These are phyloP conservation scores for Thalassiosira mediterranea DNA, from an alignment of 352 stramenopile species.

Conservation along the genomic window DNA sequence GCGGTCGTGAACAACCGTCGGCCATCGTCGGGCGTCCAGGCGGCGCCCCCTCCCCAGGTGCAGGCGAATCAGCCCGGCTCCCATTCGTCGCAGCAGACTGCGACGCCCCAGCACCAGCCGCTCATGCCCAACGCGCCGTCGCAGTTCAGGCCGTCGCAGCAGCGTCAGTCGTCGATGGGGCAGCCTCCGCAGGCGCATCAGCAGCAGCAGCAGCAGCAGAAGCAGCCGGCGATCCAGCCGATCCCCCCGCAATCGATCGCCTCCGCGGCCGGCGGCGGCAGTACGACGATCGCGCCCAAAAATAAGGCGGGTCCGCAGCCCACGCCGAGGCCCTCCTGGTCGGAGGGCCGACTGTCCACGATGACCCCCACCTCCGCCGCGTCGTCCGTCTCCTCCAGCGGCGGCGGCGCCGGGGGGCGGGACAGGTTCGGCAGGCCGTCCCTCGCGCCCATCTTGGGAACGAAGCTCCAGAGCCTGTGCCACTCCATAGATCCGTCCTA, in stretches of 20 bases:
- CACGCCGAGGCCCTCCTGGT: conserved; percentile 31
- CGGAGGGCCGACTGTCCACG: conserved; percentile 34
- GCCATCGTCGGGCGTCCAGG: background rate
- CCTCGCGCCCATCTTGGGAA: conserved; percentile 41
- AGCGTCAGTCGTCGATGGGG: background rate
- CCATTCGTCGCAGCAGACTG: too few species aligned
- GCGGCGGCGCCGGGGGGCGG: background rate
- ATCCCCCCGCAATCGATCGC: too few species aligned
- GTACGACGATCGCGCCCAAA: background rate
- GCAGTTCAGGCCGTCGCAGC: conserved; percentile 3
- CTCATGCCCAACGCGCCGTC: conserved; percentile 12
- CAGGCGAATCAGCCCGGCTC: too few species aligned
- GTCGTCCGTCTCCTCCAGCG: background rate
- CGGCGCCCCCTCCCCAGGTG: background rate
- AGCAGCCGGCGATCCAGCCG: background rate
- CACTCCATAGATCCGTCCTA: conserved; percentile 58
- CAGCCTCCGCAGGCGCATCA: background rate
- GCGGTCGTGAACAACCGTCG: background rate
- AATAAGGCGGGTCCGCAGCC: conserved; percentile 4
- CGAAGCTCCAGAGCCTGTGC: conserved; percentile 47
- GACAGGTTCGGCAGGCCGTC: conserved; percentile 26
- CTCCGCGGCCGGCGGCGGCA: too few species aligned
- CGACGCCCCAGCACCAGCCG: conserved; percentile 8
- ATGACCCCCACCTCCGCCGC: background rate
- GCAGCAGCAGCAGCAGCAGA: conserved; percentile 11